These are phyloP conservation scores for Citrus trifoliata DNA, from an alignment of 345 rosid species.

Conservation along the genomic window DNA sequence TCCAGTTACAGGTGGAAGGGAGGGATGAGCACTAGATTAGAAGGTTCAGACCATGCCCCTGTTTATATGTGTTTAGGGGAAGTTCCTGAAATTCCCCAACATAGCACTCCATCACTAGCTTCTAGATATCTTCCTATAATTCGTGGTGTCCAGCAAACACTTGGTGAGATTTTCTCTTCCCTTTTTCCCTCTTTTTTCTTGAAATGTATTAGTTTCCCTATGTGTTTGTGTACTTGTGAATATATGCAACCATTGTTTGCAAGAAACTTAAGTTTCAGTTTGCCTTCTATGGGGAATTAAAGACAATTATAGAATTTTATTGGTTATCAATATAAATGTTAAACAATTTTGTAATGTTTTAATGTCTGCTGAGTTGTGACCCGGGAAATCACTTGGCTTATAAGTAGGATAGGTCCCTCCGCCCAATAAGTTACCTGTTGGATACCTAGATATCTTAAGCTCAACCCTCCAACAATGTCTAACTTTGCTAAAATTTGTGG, in stretches of 20 bases:
- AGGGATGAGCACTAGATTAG: slow-evolving; percentile 56
- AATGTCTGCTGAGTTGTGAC: neutral
- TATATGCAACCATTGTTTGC: neutral
- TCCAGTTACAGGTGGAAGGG: slow-evolving; percentile 70
- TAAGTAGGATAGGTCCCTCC: too few relatives aligned
- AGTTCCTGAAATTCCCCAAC: slow-evolving; percentile 47
- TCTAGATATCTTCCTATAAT: slow-evolving; percentile 73
- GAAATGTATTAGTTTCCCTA: neutral
- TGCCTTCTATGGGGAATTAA: neutral
- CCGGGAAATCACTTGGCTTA: too few relatives aligned
- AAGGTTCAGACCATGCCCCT: slow-evolving; percentile 94
- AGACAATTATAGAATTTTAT: neutral
- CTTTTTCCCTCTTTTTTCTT: neutral
- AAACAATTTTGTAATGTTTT: neutral
- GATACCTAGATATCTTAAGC: too few relatives aligned
- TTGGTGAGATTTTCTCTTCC: slow-evolving; percentile 42
- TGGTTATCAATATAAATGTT: neutral
- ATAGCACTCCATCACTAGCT: slow-evolving; percentile 66
- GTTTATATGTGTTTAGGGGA: slow-evolving; percentile 51
- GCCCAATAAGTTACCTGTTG: too few relatives aligned
- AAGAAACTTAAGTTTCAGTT: neutral
- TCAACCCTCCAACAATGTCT: too few relatives aligned
- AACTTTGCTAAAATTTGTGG: too few relatives aligned
- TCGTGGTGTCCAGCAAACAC: slow-evolving; percentile 81
- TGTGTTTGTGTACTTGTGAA: neutral